These are phyloP conservation scores for Stropharia rugosoannulata DNA, from an alignment of 768 basidiomycete genomes.

Conservation along the genomic window DNA sequence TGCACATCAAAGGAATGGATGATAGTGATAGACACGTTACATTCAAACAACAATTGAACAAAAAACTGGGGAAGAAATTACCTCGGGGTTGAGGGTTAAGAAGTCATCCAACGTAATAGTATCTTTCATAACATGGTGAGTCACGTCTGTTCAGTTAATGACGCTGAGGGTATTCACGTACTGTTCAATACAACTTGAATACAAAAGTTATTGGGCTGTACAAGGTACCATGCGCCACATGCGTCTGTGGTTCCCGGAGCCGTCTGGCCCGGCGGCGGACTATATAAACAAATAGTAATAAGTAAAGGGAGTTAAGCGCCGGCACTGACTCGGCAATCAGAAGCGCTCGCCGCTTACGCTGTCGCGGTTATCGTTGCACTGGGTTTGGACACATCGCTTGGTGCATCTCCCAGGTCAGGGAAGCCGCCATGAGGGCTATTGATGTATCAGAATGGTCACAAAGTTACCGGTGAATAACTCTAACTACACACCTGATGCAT, in stretches of 20 bases:
- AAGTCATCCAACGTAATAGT: conserved; percentile 21
- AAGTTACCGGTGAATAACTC: too few species aligned
- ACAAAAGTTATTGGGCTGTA: conserved; percentile 19
- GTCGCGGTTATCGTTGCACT: conserved; percentile 15
- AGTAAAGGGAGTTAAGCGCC: not conserved
- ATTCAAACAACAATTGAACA: too few species aligned
- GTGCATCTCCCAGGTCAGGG: not conserved
- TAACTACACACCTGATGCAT: not conserved
- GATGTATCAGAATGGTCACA: not conserved
- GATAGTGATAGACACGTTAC: not conserved
- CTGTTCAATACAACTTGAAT: conserved; percentile 3
- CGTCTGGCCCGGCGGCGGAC: conserved; percentile 19
- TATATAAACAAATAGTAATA: not conserved
- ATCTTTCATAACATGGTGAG: conserved; percentile 5
- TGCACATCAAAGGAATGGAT: not conserved
- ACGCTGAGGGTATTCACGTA: not conserved
- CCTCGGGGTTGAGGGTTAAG: conserved; percentile 20
- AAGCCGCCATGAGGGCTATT: conserved; percentile 19
- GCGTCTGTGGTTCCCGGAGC: conserved; percentile 19
- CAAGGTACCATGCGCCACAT: conserved; percentile 21
- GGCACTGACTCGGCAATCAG: too few species aligned
- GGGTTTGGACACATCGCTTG: conserved; percentile 6
- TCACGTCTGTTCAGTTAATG: not conserved
- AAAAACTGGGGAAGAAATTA: too few species aligned
- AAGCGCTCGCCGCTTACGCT: not conserved